Evolutionary conservation across 768 basidiomycete species (phyloP), one percentile per base, ranked within the genome.

Genomic region (Suillus subluteus): DNA sequence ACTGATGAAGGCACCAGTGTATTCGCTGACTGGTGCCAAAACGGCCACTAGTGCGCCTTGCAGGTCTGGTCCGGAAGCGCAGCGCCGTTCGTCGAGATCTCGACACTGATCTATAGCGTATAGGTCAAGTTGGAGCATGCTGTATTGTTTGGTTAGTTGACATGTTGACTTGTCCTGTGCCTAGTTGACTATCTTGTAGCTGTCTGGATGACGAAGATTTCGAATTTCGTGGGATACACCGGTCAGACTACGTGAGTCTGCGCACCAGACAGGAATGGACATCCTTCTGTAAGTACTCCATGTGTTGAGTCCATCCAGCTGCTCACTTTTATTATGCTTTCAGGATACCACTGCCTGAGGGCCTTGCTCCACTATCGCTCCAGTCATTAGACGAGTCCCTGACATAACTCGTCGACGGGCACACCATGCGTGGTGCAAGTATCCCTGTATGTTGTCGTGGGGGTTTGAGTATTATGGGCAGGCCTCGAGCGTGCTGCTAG

Each of bases 361-460:
- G 96, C 18, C 87, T 97, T 32, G 83, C 92, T 0, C 96, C 97
- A 0, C 76, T 81, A 2, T 81, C 83, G 18, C 32, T 5, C 77
- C 80, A 81, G 8, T 82, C 73, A 18, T 79, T 98, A 38, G 92
- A 98, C 74, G 80, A 74, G 0, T 84, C 91, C 64, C 80, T 98
- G 5, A 81, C 83, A 8, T 80, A 82, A 56, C 76, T 97, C 63
- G 89, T 96, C 50, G 76, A 86, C 26, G 76, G 76, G 5, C 96
- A 97, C 73, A 91, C 95, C 0, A 81, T 96, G 4, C 80, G 79
- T 8, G 94, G 96, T 3, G 74, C 86, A 0, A 84, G 87, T 11
- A 84, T 96, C 11, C 84, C 97, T 15, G 91, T 91, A 15, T 96
- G 98, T 71, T 99, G 96, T 75, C 87, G 96, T n/a, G n/a, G 16